A percentile compares a stretch with the other conserved stretches of the same genome.
phyloP scores from a whole-genome alignment of 306 rosid species.

The Vicia sativa region DNA sequence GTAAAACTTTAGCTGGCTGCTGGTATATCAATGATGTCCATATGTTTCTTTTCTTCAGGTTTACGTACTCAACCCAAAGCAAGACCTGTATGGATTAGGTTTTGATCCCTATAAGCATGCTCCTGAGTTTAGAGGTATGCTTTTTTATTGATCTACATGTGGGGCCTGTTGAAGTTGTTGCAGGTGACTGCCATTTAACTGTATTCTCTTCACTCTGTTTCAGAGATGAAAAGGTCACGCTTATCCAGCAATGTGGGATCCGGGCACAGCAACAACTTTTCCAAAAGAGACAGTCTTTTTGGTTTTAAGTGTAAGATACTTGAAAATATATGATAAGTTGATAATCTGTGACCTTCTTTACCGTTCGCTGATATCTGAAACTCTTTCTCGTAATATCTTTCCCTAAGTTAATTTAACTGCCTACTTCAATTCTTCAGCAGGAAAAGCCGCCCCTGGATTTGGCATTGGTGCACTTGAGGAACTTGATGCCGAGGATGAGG shows the following conservation, averaged over 20 bases:
- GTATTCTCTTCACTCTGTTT: neutral
- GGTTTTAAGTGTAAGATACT: slow-evolving; percentile 83
- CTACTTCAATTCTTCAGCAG: slow-evolving; percentile 65
- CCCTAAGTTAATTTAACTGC: slow-evolving; percentile 34
- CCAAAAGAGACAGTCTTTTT: slow-evolving; percentile 63
- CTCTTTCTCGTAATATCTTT: slow-evolving; percentile 41
- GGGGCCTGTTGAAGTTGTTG: slow-evolving; percentile 25
- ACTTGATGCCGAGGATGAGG: slow-evolving; percentile 92
- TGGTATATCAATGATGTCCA: slow-evolving; percentile 3
- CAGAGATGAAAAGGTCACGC: slow-evolving; percentile 80
- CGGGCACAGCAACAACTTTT: slow-evolving; percentile 50
- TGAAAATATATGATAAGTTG: slow-evolving; percentile 14
- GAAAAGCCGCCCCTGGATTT: slow-evolving; percentile 93
- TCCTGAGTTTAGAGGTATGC: slow-evolving; percentile 93
- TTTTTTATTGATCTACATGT: slow-evolving; percentile 27
- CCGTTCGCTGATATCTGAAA: slow-evolving; percentile 29
- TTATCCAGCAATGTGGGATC: slow-evolving; percentile 52
- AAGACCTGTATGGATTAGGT: slow-evolving; percentile 91
- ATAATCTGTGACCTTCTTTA: slow-evolving; percentile 30
- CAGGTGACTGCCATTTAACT: slow-evolving; percentile 26
- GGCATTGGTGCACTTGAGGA: slow-evolving; percentile 99
- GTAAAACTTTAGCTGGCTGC: slow-evolving; percentile 17
- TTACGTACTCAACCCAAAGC: slow-evolving; percentile 76
- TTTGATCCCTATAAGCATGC: slow-evolving; percentile 97
- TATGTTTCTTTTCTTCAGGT: slow-evolving; percentile 57